Base-by-base conservation (phyloP, 2,329 filamentous ascomycete species). In the Xylariaceae sp. region DNA sequence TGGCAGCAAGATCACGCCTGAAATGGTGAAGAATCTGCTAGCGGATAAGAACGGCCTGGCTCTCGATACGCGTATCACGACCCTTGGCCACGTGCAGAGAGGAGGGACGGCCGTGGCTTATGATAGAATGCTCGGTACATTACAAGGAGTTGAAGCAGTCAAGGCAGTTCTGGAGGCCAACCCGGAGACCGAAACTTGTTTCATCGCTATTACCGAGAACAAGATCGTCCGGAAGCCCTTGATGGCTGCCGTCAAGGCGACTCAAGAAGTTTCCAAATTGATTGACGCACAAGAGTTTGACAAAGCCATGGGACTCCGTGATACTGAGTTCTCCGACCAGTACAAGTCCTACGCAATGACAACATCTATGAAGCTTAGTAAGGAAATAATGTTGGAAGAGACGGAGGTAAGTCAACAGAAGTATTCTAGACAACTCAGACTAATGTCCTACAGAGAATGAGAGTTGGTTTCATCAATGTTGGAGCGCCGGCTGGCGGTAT, bases 121-220 rank as follows among this genome's bases (percentile, higher is more conserved):
- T 72, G 94, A 99, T 74, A 86, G 94, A 62, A 93, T 94, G 84
- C 81, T 99, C 41, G 87, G 89, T 6, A 99, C 94, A 0, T 77
- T 97, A 29, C 94, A 99, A 70, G 94, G 92, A 66, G 91, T 96
- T 3, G 92, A 97, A 73, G 93, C 92, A 20, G 92, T 97, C 67
- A 91, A 89, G 66, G 92, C 93, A 18, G 91, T 97, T 15, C 81
- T 97, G 23, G 91, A 96, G 61, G 90, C 91, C 43, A 95, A 86
- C 0, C 92, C 94, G 8, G 88, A 94, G 36, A 93, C 90, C 0
- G 90, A 91, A 50, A 96, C 92, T 42, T 93, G 92, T 53, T 92
- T 99, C 68, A 97, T 99, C 69, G 92, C 92, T 64, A 92, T 99
- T 63, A 92, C 88, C 60, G 94, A 99, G 78, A 97, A 97, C 82